Evolutionary conservation across 352 stramenopile genomes (phyloP), one percentile per base, ranked within the genome.

Genomic region (Thraustochytrium striatum): DNA sequence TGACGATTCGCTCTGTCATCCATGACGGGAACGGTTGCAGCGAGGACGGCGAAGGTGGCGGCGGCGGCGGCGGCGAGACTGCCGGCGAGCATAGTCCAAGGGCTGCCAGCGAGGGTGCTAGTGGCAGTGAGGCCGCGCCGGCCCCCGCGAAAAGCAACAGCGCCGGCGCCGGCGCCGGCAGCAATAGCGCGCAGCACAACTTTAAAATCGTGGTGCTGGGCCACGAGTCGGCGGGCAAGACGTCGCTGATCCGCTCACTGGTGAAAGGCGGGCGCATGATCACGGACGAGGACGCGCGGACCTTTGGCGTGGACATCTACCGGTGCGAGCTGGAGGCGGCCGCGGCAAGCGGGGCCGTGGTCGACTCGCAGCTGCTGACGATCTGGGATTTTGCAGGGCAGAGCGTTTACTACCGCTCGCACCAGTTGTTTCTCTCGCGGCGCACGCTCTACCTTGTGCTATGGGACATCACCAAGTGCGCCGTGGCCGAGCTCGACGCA

Each of bases 201-300:
- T 75, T 75, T 43, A 75, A 75, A n/a, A 43, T 75, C 7, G 65
- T 75, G 21, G 65, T 75, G 2, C 65, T 75, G 16, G 65, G 65
- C 28, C 43, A 75, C 25, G 43, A 30, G 13, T 39, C 11, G 16
- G 65, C 65, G 19, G 65, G 65, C 11, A 75, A 75, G 50, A 62
- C 65, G 19, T 75, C 65, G 21, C 44, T 75, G 1, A 75, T 75
- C 39, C 9, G 36, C 11, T 33, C 44, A 21, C 52, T 75, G 16
- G 32, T 75, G 11, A 55, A 30, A 9, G 52, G 65, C 35, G 52
- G 5, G 5, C 5, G 53, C 33, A 19, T 36, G 33, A 61, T 36
- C 5, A 61, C 5, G 5, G 53, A 32, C 25, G 65, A 75, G 36
- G 65, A 75, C 21, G 47, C 47, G 16, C 65, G 65, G 16, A 32